A percentile compares a stretch with the other conserved stretches of the same genome.
phyloP scores from a whole-genome alignment of 805 yeast species.

The Lipomyces japonicus region DNA sequence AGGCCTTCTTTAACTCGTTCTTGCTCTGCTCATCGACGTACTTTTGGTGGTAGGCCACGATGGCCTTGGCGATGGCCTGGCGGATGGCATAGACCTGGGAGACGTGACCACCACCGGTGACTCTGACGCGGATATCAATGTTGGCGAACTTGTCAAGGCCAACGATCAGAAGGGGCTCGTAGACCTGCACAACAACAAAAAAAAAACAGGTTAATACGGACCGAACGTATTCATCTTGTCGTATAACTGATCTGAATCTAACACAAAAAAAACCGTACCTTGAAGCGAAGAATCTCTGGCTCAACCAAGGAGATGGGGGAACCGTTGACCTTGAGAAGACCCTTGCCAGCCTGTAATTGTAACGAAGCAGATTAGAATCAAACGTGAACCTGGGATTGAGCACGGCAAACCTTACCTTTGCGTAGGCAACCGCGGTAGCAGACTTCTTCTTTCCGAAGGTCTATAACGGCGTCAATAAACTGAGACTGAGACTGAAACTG shows the following conservation, averaged over 20 bases:
- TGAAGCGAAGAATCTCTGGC: constrained; percentile 99
- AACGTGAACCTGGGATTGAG: no score
- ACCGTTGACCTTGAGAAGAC: constrained; percentile 99
- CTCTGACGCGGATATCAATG: constrained; percentile 98
- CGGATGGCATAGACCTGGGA: constrained; percentile 99
- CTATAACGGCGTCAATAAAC: constrained; percentile 42
- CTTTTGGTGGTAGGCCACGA: constrained; percentile 99
- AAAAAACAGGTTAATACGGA: neutral
- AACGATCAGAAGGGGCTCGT: constrained; percentile 97
- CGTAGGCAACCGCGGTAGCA: constrained; percentile 99
- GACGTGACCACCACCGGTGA: constrained; percentile 99
- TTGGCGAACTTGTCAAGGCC: constrained; percentile 98
- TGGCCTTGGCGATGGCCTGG: constrained; percentile 99
- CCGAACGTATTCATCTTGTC: neutral
- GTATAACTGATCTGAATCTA: neutral
- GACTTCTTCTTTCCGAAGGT: constrained; percentile 99
- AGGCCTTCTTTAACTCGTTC: constrained; percentile 98
- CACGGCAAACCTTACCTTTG: constrained; percentile 28
- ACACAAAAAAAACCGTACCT: constrained; percentile 38
- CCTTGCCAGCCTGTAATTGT: constrained; percentile 92
- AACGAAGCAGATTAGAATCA: neutral
- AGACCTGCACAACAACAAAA: constrained; percentile 46
- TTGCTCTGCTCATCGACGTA: constrained; percentile 99
- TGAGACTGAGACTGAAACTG: neutral
- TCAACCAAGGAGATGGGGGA: constrained; percentile 98